Evolutionary conservation across 2,329 filamentous ascomycete genomes (phyloP), one percentile per base, ranked within the genome.

Genomic region (Cytospora paraplurivora): DNA sequence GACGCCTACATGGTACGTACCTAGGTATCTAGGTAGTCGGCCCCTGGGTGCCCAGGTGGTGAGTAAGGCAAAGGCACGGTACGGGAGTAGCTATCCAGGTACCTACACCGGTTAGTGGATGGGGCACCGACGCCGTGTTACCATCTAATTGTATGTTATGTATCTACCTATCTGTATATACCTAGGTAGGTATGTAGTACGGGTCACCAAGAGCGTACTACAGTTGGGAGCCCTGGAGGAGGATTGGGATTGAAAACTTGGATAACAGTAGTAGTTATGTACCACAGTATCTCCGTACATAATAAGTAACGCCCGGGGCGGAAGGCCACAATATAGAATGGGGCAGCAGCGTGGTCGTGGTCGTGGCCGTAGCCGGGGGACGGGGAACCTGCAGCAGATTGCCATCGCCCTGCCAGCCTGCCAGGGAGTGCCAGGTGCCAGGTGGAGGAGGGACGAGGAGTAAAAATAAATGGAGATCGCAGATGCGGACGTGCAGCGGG

Each of bases 281-380:
- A 27, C 27, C 35, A n/a, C 17, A 19, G 2, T 44, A 44, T 17
- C 38, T 44, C n/a, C 17, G 7, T 19, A 47, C 44, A 10, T 37
- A 4, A 10, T 37, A 13, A 47, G 17, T 17, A 17, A 47, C 27
- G 44, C 44, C 44, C 44, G 8, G n/a, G 21, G 21, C n/a, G 44
- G 44, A 47, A 47, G 44, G 44, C 44, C n/a, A 47, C 17, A 44
- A 44, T 8, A 12, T 47, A 47, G 21, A 7, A 47, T 47, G 44
- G 44, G 44, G n/a, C 44, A 47, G n/a, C 44, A 47, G 44, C 44
- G 44, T 47, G 44, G 44, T 47, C 44, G n/a, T 47, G n/a, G 44
- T 21, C n/a, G n/a, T 47, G 44, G 44, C 44, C 44, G 13, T 47
- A 19, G 44, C n/a, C 10, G 44, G 44, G 44, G 44, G 13, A 17